These are phyloP conservation scores for Ceratopteris richardii DNA, from an alignment of 75 land plant genomes.

Conservation along the genomic window DNA sequence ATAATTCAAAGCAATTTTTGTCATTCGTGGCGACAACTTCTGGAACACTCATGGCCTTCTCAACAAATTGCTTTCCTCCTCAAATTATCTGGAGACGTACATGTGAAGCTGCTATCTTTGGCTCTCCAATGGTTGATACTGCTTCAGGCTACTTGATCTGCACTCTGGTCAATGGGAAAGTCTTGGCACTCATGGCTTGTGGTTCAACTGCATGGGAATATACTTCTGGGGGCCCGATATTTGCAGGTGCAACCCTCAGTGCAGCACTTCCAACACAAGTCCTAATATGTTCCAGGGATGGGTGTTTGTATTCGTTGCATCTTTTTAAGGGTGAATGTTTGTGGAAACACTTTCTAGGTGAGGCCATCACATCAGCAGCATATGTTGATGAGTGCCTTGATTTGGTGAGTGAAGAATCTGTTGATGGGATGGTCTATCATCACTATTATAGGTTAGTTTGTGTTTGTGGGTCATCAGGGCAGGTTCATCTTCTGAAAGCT, in stretches of 20 bases:
- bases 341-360: slow-evolving; percentile 57
- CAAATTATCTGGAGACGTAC: slow-evolving; percentile 37
- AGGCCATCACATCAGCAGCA: slow-evolving; percentile 69
- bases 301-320: slow-evolving; percentile 42
- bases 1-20: slow-evolving; percentile 19
- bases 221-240: slow-evolving; percentile 57
- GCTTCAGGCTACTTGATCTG: slow-evolving; percentile 52
- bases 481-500: slow-evolving; percentile 35
- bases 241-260: slow-evolving; percentile 66
- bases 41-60: slow-evolving; percentile 55
- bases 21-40: slow-evolving; percentile 67
- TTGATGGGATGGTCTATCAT: slow-evolving; percentile 10
- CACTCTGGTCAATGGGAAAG: slow-evolving; percentile 61
- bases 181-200: slow-evolving; percentile 36
- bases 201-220: slow-evolving; percentile 63
- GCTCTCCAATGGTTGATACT: slow-evolving; percentile 40
- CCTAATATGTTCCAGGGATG: slow-evolving; percentile 61
- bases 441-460: slow-evolving; percentile 45
- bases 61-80: slow-evolving; percentile 29
- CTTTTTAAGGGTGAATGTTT: slow-evolving; percentile 44
- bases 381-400: slow-evolving; percentile 56
- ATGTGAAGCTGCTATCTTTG: slow-evolving; percentile 60
- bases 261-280: slow-evolving; percentile 46
- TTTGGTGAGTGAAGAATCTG: slow-evolving; percentile 15
- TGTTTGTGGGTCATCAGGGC: slow-evolving; percentile 52